These are phyloP conservation scores for Pythium sukuiense DNA, from an alignment of 352 stramenopile genomes.

Conservation along the genomic window DNA sequence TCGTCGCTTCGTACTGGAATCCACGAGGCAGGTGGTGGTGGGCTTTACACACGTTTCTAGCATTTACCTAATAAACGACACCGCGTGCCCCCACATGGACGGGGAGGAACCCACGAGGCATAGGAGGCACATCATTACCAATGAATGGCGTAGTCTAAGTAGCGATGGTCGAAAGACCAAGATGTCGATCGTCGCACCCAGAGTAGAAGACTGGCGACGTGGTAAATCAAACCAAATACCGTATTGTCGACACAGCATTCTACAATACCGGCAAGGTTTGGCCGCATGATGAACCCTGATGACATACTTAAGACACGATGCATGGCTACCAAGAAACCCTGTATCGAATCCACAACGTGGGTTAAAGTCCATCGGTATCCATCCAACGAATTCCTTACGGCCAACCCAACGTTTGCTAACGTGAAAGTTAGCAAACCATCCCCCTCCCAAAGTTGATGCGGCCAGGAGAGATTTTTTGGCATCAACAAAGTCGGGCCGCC, in stretches of 20 bases:
- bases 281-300: neutral
- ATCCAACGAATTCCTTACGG: no score
- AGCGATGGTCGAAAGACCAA: neutral
- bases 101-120: neutral
- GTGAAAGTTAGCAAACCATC: neutral
- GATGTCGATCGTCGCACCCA: no score
- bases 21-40: neutral
- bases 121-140: neutral
- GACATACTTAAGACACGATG: neutral
- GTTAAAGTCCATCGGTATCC: no score
- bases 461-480: neutral
- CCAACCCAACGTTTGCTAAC: neutral
- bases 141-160: neutral
- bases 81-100: neutral
- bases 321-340: no score
- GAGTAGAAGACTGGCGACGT: no score
- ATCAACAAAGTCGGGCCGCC: neutral
- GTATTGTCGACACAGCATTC: no score
- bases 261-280: no score
- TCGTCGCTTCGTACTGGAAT: neutral
- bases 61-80: neutral
- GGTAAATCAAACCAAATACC: no score
- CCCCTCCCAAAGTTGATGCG: neutral
- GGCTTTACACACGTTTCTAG: neutral
- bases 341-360: no score